Conservation (phyloP, 2,329 filamentous ascomycete species). For the Huntiella omanensis region DNA sequence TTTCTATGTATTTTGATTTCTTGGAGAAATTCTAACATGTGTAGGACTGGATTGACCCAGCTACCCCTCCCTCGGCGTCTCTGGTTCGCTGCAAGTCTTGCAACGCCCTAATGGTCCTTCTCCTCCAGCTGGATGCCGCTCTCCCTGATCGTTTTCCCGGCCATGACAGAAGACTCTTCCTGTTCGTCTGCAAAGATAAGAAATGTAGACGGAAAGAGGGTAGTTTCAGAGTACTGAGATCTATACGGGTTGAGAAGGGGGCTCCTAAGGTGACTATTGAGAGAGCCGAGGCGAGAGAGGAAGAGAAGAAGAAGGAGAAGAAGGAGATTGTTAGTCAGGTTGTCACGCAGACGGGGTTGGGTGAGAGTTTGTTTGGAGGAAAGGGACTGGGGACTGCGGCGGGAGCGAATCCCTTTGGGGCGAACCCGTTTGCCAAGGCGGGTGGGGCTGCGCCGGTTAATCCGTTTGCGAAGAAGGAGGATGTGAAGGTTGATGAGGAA, state of each 20-base stretch:
- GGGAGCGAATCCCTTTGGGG: slow-evolving; percentile 33
- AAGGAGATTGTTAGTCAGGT: slow-evolving; percentile 17
- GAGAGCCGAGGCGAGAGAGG: slow-evolving; percentile 10
- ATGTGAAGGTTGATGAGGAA: slow-evolving; percentile 9
- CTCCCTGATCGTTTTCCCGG: slow-evolving; percentile 70
- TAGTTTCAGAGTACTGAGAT: slow-evolving; percentile 58
- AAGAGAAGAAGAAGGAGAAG: slow-evolving; percentile 18
- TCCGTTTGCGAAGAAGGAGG: slow-evolving; percentile 35
- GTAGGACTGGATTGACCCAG: slow-evolving; percentile 68
- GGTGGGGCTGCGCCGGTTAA: slow-evolving; percentile 24
- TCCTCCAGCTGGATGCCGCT: slow-evolving; percentile 83
- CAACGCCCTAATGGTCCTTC: slow-evolving; percentile 61
- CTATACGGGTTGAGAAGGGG: slow-evolving; percentile 36
- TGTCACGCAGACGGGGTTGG: slow-evolving; percentile 26
- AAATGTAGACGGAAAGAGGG: slow-evolving; percentile 67
- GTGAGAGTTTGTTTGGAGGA: slow-evolving; percentile 52
- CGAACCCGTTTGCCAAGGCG: slow-evolving; percentile 36
- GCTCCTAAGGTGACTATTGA: slow-evolving; percentile 15
- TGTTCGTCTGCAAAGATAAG: slow-evolving; percentile 65
- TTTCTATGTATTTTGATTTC: slow-evolving; percentile 11
- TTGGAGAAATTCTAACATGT: neutral
- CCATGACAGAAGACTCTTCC: slow-evolving; percentile 73
- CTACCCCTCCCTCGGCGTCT: slow-evolving; percentile 50
- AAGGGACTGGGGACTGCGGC: slow-evolving; percentile 25
- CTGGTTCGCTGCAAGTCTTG: slow-evolving; percentile 77